Percentiles rank a stretch among this genome's conserved stretches.
Conservation (phyloP, 2,329 filamentous ascomycete species). For the Lomentospora prolificans region DNA sequence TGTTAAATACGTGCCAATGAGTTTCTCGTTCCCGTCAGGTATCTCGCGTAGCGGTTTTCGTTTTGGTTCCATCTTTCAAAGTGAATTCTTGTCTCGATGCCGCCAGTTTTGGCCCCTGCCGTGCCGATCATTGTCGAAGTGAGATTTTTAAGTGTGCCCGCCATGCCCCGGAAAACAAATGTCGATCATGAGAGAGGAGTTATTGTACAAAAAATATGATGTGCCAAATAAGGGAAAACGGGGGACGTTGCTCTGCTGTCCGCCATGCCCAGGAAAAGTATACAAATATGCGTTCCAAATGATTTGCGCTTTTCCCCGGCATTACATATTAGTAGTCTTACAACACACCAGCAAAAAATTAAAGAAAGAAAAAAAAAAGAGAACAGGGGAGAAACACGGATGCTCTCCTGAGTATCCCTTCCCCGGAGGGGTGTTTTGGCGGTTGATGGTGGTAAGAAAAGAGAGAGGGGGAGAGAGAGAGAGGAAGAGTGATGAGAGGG, state of each 20-base stretch:
- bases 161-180: not conserved
- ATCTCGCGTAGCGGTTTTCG: not conserved
- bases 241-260: not conserved
- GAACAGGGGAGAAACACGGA: not conserved
- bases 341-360: not conserved
- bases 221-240: not conserved
- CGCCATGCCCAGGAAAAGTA: not conserved
- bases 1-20: too few relatives aligned
- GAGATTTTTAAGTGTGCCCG: not conserved
- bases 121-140: not conserved
- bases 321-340: conserved; percentile 8
- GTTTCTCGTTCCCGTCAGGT: too few relatives aligned
- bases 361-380: too few relatives aligned
- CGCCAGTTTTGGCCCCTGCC: not conserved
- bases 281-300: not conserved
- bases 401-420: not conserved
- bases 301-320: not conserved
- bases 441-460: not conserved
- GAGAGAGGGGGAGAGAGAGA: not conserved
- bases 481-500: not conserved
- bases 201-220: conserved; percentile 5
- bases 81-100: not conserved
- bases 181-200: conserved; percentile 3
- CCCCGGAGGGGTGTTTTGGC: not conserved
- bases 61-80: not conserved